Base-by-base conservation (phyloP, 1,284 basidiomycete species). In the Microstroma glucosiphilum region DNA sequence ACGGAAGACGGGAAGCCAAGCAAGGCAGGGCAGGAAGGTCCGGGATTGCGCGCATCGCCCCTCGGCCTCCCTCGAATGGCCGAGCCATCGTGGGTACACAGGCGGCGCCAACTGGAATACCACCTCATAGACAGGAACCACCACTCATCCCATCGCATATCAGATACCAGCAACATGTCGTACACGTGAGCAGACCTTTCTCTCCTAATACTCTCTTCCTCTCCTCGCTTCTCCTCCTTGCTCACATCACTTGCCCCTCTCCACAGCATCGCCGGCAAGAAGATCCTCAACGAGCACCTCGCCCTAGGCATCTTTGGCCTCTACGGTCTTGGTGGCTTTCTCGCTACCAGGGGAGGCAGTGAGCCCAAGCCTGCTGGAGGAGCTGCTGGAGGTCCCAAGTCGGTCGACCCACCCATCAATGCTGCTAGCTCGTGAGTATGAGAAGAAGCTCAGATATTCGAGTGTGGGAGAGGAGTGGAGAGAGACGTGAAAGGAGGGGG, bases 211-310 rank as follows among this genome's bases (percentile, higher is more conserved):
- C 43, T 48, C 43, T 48, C 43, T 12, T 21, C 12, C 17, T 12
- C 17, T 21, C 43, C 43, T 48, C 43, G 13, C 15, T 48, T n/a
- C n/a, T n/a, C n/a, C 43, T 21, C 43, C 43, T 3, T 21, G 43
- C 43, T 48, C 43, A 48, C 21, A 4, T 12, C 6, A 6, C 43
- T 48, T 21, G 17, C 13, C 43, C 12, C 15, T 48, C 17, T 21
- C 30, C 75, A 75, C 69, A 74, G 67, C 30, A 77, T 77, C 58
- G 73, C 70, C 60, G 75, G 74, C 59, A 62, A 60, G 41, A 72
- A 77, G 67, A 59, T 77, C 58, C 72, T 73, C 54, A 77, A 71
- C 69, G 75, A 77, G 68, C 66, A 77, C 70, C 63, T 77, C 19
- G 73, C 71, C 59, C 68, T 77, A 57, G 73, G 64, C 58, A 65